Evolutionary conservation across 129 eudicot genomes (phyloP).

Genomic region (Apium graveolens): DNA sequence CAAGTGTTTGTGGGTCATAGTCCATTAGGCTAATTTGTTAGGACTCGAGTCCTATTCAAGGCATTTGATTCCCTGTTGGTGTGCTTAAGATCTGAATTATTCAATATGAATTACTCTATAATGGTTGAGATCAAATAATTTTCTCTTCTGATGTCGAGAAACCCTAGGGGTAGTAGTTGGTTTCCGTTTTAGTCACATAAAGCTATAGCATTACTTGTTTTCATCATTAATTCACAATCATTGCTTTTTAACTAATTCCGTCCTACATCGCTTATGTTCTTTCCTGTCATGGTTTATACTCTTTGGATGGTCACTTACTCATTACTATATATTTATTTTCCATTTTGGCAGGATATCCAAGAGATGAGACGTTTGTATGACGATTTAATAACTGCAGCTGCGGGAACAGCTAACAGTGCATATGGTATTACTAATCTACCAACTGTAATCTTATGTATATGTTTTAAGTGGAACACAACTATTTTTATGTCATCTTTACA

Average conservation of each 20-base stretch:
- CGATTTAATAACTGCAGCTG: constrained; percentile 88
- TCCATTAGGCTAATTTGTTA: not conserved
- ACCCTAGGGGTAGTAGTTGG: not conserved
- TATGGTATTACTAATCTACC: constrained; percentile 39
- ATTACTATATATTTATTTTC: not conserved
- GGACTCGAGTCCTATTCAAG: not conserved
- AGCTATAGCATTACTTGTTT: not conserved
- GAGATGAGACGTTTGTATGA: constrained; percentile 82
- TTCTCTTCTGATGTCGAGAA: not conserved
- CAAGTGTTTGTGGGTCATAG: not conserved
- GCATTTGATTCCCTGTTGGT: not conserved
- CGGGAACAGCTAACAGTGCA: constrained; percentile 84
- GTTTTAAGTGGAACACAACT: not conserved
- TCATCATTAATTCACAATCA: not conserved
- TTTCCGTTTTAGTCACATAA: not conserved
- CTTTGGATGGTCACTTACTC: not conserved
- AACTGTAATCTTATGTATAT: not conserved
- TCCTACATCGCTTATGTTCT: not conserved
- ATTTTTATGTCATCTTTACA: not conserved
- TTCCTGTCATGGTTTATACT: not conserved
- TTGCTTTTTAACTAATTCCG: not conserved
- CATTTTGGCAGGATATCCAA: constrained; percentile 73
- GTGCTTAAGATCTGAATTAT: not conserved
- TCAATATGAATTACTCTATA: not conserved
- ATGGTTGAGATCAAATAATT: not conserved